Evolutionary conservation across 139 green algal genomes (phyloP).

Genomic region (Nannochloris sp.): DNA sequence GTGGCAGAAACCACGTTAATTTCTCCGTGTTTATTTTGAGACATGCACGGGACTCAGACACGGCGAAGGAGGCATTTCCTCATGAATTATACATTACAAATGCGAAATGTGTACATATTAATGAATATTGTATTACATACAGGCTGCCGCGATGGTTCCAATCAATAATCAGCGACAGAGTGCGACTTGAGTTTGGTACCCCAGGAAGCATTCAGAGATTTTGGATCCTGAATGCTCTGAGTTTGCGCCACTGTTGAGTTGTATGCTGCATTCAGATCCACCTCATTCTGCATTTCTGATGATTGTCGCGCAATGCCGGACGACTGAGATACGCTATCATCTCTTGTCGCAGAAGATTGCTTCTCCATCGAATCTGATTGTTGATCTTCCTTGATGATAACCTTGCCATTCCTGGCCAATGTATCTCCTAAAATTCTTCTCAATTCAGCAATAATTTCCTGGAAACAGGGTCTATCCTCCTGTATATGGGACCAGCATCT

Average conservation of each 20-base stretch:
- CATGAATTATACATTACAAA: too few relatives aligned
- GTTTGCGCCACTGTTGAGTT: conserved; percentile 1
- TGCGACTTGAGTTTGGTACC: background rate
- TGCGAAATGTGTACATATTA: too few relatives aligned
- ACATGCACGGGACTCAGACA: too few relatives aligned
- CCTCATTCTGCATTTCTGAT: background rate
- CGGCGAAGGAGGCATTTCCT: too few relatives aligned
- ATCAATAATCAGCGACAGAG: background rate
- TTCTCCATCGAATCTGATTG: background rate
- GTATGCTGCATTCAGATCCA: background rate
- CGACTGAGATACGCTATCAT: too few relatives aligned
- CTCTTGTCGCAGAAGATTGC: background rate
- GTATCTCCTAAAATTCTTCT: conserved; percentile 20
- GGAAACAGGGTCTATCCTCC: conserved; percentile 42
- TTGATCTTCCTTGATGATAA: background rate
- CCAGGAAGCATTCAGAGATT: background rate
- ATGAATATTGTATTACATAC: too few relatives aligned
- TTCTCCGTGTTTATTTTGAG: background rate
- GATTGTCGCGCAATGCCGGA: background rate
- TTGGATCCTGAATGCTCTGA: background rate
- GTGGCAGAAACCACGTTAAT: background rate
- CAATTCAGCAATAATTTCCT: conserved; percentile 40
- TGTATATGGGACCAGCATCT: conserved; percentile 51
- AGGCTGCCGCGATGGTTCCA: too few relatives aligned
- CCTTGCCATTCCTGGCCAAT: background rate